Base-by-base conservation (phyloP, 2,329 filamentous ascomycete species). In the Cercospora sesami region DNA sequence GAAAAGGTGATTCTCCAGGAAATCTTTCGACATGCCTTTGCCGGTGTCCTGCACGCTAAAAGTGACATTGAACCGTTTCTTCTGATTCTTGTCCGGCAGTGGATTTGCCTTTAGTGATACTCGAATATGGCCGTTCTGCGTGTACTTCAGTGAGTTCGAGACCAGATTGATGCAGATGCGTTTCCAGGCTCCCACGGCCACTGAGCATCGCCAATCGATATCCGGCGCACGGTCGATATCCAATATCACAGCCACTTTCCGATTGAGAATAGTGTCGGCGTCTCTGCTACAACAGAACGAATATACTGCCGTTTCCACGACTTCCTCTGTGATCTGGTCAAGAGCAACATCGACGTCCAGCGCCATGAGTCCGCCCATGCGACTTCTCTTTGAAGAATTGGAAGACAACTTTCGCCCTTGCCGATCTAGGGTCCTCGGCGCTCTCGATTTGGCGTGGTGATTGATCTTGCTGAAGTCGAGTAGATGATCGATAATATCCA, bases 1-100 rank as follows among this genome's bases (percentile, higher is more conserved):
- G 75, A 89, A 92, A 0, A 91, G 78, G 14, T 85, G 82, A 16
- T 87, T 84, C 30, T 84, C 82, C 4, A 91, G 77, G 69, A 88
- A 92, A 7, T 90, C 86, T 12, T 85, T 81, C 0, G 85, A 85
- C 61, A 92, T 92, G 1, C 90, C 90, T 39, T 83, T 83, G 0
- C 90, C 90, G 0, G 88, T 89, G 71, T 92, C 90, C 0, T 81
- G 80, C 0, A 92, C 85, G 9, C 68, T 69, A 26, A 75, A 69
- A 0, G 69, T 70, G 12, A 72, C 75, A 53, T 73, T 73, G 63
- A 73, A 73, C 1, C 65, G 66, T 53, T 69, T 72, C 18, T 65
- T 63, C 14, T 72, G 65, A 14, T 64, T 63, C 63, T 70, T 73
- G 10, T 73, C 69, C 4, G 70, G 64, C 5, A 72, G 64, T 14